phyloP scores from a whole-genome alignment of 192 early-diverging fungal genomes.

The Coemansia sp. region DNA sequence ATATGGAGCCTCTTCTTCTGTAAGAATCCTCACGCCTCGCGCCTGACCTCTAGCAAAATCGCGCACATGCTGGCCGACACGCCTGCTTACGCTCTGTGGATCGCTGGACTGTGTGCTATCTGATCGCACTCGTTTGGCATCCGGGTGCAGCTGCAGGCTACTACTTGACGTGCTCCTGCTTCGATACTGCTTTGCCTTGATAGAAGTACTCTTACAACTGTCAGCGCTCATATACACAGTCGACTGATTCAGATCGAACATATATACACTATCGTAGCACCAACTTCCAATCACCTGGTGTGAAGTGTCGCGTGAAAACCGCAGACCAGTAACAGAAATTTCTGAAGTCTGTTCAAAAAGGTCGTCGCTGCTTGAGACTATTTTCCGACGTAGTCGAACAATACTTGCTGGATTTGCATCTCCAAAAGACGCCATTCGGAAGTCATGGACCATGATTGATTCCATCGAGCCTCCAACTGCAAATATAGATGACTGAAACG shows the following conservation, averaged over 20 bases:
- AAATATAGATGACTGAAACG: slow-evolving; percentile 52
- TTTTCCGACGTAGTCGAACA: slow-evolving; percentile 27
- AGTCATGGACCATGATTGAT: slow-evolving; percentile 53
- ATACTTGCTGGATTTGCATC: slow-evolving; percentile 10
- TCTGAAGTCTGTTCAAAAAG: slow-evolving; percentile 22
- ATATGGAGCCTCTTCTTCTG: slow-evolving; percentile 22
- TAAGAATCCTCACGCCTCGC: slow-evolving; percentile 19
- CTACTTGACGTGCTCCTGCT: background rate
- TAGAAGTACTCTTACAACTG: background rate
- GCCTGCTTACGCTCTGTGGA: background rate
- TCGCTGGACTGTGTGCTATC: background rate
- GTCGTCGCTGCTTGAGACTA: background rate
- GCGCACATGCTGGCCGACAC: background rate
- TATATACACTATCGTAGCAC: slow-evolving; percentile 55
- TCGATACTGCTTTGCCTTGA: background rate
- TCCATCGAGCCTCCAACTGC: slow-evolving; percentile 58
- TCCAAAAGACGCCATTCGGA: slow-evolving; percentile 29
- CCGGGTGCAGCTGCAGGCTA: background rate
- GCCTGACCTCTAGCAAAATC: slow-evolving; percentile 15
- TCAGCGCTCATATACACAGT: slow-evolving; percentile 18
- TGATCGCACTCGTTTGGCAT: slow-evolving; percentile 19
- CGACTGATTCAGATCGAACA: slow-evolving; percentile 55
- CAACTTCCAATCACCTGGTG: slow-evolving; percentile 58
- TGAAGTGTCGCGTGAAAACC: slow-evolving; percentile 34
- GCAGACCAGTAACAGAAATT: slow-evolving; percentile 39